phyloP scores from a whole-genome alignment of 2,329 filamentous ascomycete genomes.

The Cytospora schulzeri region DNA sequence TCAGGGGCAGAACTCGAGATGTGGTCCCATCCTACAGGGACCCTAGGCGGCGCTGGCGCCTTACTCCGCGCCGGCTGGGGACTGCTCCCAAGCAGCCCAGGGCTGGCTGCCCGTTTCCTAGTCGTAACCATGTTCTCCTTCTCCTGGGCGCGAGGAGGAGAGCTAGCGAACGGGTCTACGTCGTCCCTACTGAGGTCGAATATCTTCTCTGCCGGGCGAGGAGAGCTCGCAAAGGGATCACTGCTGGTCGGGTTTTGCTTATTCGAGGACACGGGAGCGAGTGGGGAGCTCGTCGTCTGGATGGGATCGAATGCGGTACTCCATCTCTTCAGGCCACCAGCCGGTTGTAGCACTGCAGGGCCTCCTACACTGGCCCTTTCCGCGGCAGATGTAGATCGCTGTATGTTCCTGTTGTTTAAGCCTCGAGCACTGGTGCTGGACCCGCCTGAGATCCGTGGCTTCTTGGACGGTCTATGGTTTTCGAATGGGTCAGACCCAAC shows the following conservation, averaged over 20 bases:
- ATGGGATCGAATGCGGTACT: slow-evolving; percentile 33
- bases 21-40: slow-evolving; percentile 47
- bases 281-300: slow-evolving; percentile 42
- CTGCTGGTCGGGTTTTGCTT: slow-evolving; percentile 8
- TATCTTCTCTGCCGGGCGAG: slow-evolving; percentile 18
- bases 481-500: slow-evolving; percentile 30
- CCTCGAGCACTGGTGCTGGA: not conserved
- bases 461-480: slow-evolving; percentile 35
- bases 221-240: slow-evolving; percentile 22
- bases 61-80: slow-evolving; percentile 26
- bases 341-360: slow-evolving; percentile 21
- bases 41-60: slow-evolving; percentile 29
- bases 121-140: slow-evolving; percentile 13
- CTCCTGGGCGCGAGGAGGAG: slow-evolving; percentile 25
- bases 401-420: not conserved
- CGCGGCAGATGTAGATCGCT: not conserved
- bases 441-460: slow-evolving; percentile 32
- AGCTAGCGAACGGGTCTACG: slow-evolving; percentile 33
- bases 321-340: slow-evolving; percentile 29
- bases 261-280: slow-evolving; percentile 9
- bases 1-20: slow-evolving; percentile 58
- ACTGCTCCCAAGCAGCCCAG: slow-evolving; percentile 31
- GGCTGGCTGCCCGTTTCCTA: slow-evolving; percentile 29
- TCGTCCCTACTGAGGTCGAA: slow-evolving; percentile 11
- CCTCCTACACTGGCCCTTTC: not conserved